Conservation (phyloP, 805 yeast species). For the Saturnispora galanensis region DNA sequence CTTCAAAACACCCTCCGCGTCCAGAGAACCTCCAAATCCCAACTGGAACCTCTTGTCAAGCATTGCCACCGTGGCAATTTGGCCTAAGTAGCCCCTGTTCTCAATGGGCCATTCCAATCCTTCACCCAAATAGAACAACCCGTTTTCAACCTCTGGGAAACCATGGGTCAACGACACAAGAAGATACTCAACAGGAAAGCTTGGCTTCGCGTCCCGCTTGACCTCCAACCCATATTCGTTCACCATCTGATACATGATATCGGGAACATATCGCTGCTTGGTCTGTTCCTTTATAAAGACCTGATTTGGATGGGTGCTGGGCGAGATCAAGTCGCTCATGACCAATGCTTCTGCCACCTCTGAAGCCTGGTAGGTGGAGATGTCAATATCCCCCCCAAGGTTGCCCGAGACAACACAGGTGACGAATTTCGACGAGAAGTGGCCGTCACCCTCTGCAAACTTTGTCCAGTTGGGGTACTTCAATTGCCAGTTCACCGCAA, state of each 20-base stretch:
- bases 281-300: conserved; percentile 72
- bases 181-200: conserved; percentile 86
- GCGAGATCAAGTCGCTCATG: conserved; percentile 73
- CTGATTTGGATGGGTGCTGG: conserved; percentile 85
- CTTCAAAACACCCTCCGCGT: conserved; percentile 3
- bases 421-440: conserved; percentile 80
- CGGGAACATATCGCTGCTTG: conserved; percentile 81
- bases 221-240: conserved; percentile 87
- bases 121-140: neutral
- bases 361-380: conserved; percentile 83
- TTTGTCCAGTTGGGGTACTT: conserved; percentile 52
- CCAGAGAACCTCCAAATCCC: conserved; percentile 3
- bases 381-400: conserved; percentile 75
- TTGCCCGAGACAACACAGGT: conserved; percentile 95
- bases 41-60: conserved; percentile 39
- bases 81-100: conserved; percentile 68
- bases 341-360: conserved; percentile 81
- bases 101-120: conserved; percentile 54
- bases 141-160: conserved; percentile 53
- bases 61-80: conserved; percentile 53
- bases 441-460: conserved; percentile 50
- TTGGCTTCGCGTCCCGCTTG: conserved; percentile 82
- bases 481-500: conserved; percentile 74
- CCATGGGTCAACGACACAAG: conserved; percentile 88
- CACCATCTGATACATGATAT: conserved; percentile 70